Conservation (phyloP, 2,329 filamentous ascomycete genomes). For the Amauroascus niger region DNA sequence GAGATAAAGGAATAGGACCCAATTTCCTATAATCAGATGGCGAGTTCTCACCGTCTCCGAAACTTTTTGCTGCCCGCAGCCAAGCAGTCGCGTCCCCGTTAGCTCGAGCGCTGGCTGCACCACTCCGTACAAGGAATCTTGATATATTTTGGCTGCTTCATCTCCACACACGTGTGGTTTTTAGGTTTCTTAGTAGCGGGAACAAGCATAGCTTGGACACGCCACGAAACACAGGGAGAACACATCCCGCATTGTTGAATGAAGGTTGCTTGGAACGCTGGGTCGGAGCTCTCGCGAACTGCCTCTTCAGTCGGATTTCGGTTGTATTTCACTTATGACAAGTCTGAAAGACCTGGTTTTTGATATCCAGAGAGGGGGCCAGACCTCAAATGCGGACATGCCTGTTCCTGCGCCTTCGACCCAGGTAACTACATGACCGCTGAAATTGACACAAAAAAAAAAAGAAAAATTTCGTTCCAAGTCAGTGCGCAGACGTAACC, state of each 20-base stretch:
- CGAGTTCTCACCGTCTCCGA: background rate
- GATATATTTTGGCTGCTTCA: background rate
- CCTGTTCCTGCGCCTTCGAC: too few species aligned
- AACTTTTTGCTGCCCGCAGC: background rate
- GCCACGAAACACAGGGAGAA: background rate
- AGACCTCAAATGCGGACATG: too few species aligned
- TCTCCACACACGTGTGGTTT: constrained; percentile 6
- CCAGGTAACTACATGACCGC: too few species aligned
- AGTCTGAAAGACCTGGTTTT: too few species aligned
- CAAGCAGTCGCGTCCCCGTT: background rate
- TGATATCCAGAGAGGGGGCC: too few species aligned
- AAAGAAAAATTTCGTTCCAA: too few species aligned
- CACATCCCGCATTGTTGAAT: too few species aligned
- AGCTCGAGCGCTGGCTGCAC: background rate
- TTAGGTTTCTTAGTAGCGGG: background rate
- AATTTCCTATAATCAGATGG: background rate
- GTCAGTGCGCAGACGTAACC: background rate
- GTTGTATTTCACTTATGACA: background rate
- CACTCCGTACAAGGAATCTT: background rate
- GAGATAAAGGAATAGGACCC: background rate
- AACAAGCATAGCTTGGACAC: background rate
- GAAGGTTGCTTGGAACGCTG: too few species aligned
- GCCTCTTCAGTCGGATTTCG: too few species aligned
- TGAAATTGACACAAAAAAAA: too few species aligned
- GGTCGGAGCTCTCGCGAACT: too few species aligned